Percentiles rank a stretch among this genome's conserved stretches.
Evolutionary conservation across 495 filamentous ascomycete species (phyloP).

Genomic region (Apodospora peruviana): DNA sequence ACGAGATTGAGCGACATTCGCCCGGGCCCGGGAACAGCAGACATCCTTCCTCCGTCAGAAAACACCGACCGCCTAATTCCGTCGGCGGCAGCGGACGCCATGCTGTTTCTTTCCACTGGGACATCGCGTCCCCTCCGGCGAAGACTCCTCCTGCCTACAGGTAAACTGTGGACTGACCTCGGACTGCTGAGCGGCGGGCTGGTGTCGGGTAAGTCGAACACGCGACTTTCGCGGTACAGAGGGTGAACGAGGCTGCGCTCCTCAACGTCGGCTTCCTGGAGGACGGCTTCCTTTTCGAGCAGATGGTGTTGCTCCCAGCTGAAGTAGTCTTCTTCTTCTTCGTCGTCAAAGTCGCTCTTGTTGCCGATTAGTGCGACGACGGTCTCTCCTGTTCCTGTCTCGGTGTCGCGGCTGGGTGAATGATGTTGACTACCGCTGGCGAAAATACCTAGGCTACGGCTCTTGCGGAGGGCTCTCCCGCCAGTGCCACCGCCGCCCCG

Average conservation of each 20-base stretch:
- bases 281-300: constrained; percentile 9
- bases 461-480: too few species aligned
- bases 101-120: too few species aligned
- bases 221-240: constrained; percentile 11
- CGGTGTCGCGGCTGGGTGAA: background rate
- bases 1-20: too few species aligned
- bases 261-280: constrained; percentile 12
- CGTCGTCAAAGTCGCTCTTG: constrained; percentile 16
- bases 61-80: too few species aligned
- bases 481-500: background rate
- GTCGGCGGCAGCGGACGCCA: too few species aligned
- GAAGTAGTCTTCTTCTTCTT: background rate
- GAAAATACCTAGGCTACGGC: too few species aligned
- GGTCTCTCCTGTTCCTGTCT: constrained; percentile 1
- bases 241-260: constrained; percentile 18
- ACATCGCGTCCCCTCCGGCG: too few species aligned
- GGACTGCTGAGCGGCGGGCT: constrained; percentile 1
- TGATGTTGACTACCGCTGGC: too few species aligned
- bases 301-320: background rate
- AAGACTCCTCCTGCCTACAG: too few species aligned
- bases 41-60: too few species aligned
- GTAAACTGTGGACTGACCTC: constrained; percentile 3
- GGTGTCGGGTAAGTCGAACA: background rate
- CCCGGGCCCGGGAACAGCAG: too few species aligned
- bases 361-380: constrained; percentile 19